Percentiles rank a stretch among this genome's conserved stretches.
Evolutionary conservation across 2,329 filamentous ascomycete species (phyloP).

Genomic region (Calonectria naviculata): DNA sequence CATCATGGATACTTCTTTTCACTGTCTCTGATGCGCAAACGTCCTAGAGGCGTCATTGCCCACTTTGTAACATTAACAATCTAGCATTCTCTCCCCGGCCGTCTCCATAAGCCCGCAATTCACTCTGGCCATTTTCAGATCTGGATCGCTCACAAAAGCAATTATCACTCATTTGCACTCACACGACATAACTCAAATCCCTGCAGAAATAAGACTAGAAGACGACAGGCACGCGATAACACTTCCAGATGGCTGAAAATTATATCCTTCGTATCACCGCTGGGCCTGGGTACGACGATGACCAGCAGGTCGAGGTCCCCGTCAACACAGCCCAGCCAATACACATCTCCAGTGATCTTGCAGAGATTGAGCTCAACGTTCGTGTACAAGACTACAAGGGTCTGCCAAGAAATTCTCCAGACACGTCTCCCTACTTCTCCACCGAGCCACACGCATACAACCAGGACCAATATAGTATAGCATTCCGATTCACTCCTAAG

Average conservation of each 20-base stretch:
- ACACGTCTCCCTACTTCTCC: constrained; percentile 82
- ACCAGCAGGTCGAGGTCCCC: constrained; percentile 77
- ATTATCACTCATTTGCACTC: neutral
- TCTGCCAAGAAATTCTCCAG: constrained; percentile 77
- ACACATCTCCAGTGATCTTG: constrained; percentile 70
- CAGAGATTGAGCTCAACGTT: constrained; percentile 77
- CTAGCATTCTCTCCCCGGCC: neutral
- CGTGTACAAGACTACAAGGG: constrained; percentile 76
- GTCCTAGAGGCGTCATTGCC: neutral
- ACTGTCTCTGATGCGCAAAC: constrained; percentile 1
- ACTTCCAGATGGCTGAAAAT: constrained; percentile 68
- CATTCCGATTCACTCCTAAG: constrained; percentile 82
- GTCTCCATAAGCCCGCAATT: neutral
- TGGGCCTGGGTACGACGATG: constrained; percentile 78
- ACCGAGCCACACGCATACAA: constrained; percentile 72
- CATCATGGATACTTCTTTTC: constrained; percentile 17
- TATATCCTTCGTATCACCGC: constrained; percentile 87
- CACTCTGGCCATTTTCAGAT: neutral
- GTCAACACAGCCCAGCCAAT: constrained; percentile 78
- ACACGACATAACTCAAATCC: neutral
- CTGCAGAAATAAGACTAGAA: neutral
- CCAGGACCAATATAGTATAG: constrained; percentile 86
- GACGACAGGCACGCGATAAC: neutral
- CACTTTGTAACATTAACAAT: neutral
- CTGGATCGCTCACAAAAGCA: neutral